Evolutionary conservation across 2,329 filamentous ascomycete species (phyloP).

Genomic region (Lachnellula hyalina): DNA sequence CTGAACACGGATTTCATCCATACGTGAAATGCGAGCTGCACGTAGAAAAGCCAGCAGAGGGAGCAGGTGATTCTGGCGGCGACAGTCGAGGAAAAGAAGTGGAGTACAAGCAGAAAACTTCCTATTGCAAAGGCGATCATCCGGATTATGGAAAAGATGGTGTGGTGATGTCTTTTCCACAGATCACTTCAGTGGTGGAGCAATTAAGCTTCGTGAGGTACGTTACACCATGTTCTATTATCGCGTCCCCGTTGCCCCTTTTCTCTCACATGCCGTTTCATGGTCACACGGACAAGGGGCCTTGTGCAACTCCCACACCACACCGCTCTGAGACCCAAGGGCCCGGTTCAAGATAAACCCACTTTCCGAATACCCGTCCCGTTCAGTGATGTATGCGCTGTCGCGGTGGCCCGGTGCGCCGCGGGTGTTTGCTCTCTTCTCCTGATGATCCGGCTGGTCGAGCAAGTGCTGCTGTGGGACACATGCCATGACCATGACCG

Average conservation of each 20-base stretch:
- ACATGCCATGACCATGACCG: background rate
- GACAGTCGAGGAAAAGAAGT: conserved; percentile 47
- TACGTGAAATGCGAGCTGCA: conserved; percentile 77
- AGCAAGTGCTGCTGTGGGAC: background rate
- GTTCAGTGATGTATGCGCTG: background rate
- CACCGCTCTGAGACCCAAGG: conserved; percentile 11
- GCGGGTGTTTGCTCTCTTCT: conserved; percentile 2
- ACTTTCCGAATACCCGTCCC: conserved; percentile 5
- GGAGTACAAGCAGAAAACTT: conserved; percentile 55
- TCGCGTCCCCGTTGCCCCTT: background rate
- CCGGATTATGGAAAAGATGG: conserved; percentile 55
- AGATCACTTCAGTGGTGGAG: conserved; percentile 55
- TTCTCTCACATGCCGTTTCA: background rate
- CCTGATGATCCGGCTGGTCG: background rate
- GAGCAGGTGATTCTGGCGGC: conserved; percentile 30
- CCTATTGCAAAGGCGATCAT: conserved; percentile 50
- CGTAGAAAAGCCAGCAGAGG: conserved; percentile 55
- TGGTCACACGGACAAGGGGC: background rate
- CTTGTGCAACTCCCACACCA: background rate
- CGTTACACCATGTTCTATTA: conserved; percentile 6
- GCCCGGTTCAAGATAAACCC: conserved; percentile 4
- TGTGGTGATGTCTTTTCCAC: conserved; percentile 53
- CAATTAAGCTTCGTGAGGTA: conserved; percentile 69
- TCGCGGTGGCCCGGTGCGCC: background rate
- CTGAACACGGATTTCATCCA: conserved; percentile 54